Evolutionary conservation across 2,329 filamentous ascomycete genomes (phyloP).

Genomic region (Dothistroma pini): DNA sequence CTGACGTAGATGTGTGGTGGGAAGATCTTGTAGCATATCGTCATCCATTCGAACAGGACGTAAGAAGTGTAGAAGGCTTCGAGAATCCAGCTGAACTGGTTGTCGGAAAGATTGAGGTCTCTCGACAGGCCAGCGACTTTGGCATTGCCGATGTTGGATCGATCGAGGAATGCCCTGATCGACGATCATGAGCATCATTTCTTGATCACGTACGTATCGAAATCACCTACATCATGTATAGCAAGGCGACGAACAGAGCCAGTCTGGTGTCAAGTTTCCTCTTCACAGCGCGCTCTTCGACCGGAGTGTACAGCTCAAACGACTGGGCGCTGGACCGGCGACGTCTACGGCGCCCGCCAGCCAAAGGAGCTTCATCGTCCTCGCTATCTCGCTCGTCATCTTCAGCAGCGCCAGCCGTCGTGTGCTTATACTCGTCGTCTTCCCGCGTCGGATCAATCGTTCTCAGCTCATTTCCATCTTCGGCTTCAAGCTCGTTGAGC

Average conservation of each 20-base stretch:
- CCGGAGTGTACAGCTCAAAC: constrained; percentile 55
- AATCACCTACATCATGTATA: constrained; percentile 82
- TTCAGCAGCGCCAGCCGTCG: constrained; percentile 5
- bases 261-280: constrained; percentile 73
- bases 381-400: constrained; percentile 10
- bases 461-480: constrained; percentile 28
- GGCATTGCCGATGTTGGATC: constrained; percentile 51
- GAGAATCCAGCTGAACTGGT: constrained; percentile 60
- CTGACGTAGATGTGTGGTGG: constrained; percentile 61
- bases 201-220: constrained; percentile 70
- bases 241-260: constrained; percentile 73
- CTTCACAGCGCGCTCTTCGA: constrained; percentile 55
- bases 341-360: constrained; percentile 20
- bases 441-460: constrained; percentile 12
- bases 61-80: constrained; percentile 64
- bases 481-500: constrained; percentile 18
- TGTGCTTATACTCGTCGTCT: neutral
- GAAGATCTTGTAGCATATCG: constrained; percentile 53
- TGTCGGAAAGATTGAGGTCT: constrained; percentile 53
- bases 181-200: too few species aligned
- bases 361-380: constrained; percentile 24
- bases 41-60: constrained; percentile 65
- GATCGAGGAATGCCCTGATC: constrained; percentile 12
- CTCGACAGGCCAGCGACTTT: constrained; percentile 55
- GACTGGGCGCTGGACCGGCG: constrained; percentile 35